phyloP scores from a whole-genome alignment of 2,329 filamentous ascomycete genomes.

The Monilinia fructicola region DNA sequence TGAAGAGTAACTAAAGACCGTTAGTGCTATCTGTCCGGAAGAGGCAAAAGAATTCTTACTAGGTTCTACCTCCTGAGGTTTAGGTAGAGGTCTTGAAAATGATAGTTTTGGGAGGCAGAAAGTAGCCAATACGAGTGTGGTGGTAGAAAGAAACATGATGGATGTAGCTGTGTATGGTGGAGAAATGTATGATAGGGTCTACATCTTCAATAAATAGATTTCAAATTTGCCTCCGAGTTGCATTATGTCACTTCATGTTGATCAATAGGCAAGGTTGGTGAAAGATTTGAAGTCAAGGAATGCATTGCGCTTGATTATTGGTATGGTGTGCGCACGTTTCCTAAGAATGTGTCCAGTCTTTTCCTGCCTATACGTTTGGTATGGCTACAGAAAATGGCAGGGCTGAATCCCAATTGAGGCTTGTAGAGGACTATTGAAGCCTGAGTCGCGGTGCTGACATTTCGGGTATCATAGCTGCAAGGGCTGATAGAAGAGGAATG shows the following conservation, averaged over 20 bases:
- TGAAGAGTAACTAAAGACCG: background rate
- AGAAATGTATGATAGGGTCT: background rate
- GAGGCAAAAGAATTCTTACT: background rate
- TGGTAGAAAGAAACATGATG: slow-evolving; percentile 4
- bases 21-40: background rate
- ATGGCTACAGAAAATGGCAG: background rate
- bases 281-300: background rate
- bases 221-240: background rate
- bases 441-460: background rate
- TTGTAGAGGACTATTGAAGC: background rate
- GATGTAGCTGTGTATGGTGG: background rate
- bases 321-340: background rate
- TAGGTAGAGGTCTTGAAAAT: slow-evolving; percentile 4
- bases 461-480: slow-evolving; percentile 3
- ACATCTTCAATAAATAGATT: slow-evolving; percentile 7
- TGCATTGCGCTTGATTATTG: slow-evolving; percentile 7
- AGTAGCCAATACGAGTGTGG: background rate
- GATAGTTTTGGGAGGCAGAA: slow-evolving; percentile 3
- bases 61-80: background rate
- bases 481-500: slow-evolving; percentile 11
- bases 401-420: background rate
- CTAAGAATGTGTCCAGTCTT: background rate
- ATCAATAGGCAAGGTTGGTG: slow-evolving; percentile 6
- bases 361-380: background rate
- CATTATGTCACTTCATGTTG: slow-evolving; percentile 5